Percentiles rank a stretch among this genome's conserved stretches.
Conservation (phyloP, 2,329 filamentous ascomycete species). For the Aspergillus carbonarius region DNA sequence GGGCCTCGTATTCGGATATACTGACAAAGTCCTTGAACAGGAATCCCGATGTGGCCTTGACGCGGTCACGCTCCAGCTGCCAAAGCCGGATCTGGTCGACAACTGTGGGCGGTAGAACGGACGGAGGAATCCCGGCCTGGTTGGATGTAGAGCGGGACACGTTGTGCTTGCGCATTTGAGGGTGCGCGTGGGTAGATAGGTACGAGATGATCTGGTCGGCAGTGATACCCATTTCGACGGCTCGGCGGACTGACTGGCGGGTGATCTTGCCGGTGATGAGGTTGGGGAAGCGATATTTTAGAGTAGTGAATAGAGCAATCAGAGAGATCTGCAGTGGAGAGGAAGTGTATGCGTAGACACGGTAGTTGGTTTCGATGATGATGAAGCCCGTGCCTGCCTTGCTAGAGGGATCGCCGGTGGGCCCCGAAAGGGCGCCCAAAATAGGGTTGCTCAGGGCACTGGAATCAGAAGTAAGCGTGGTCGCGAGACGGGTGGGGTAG, state of each 20-base stretch:
- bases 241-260: constrained; percentile 80
- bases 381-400: constrained; percentile 66
- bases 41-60: constrained; percentile 80
- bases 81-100: constrained; percentile 96
- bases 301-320: constrained; percentile 81
- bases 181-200: constrained; percentile 87
- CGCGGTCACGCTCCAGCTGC: constrained; percentile 95
- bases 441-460: constrained; percentile 70
- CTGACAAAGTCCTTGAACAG: constrained; percentile 85
- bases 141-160: constrained; percentile 41
- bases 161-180: constrained; percentile 75
- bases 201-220: constrained; percentile 94
- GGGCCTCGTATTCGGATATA: constrained; percentile 60
- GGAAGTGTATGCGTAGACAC: constrained; percentile 93
- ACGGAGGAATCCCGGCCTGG: constrained; percentile 42
- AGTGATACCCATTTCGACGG: constrained; percentile 88
- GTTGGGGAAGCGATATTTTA: constrained; percentile 89
- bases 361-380: constrained; percentile 97
- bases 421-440: constrained; percentile 58
- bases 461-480: constrained; percentile 80
- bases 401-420: constrained; percentile 30
- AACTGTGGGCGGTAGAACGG: constrained; percentile 88
- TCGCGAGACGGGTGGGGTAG: constrained; percentile 92
- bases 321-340: constrained; percentile 94
- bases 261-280: constrained; percentile 91